Base-by-base conservation (phyloP, 23 red algal species). In the Gracilaria caudata region DNA sequence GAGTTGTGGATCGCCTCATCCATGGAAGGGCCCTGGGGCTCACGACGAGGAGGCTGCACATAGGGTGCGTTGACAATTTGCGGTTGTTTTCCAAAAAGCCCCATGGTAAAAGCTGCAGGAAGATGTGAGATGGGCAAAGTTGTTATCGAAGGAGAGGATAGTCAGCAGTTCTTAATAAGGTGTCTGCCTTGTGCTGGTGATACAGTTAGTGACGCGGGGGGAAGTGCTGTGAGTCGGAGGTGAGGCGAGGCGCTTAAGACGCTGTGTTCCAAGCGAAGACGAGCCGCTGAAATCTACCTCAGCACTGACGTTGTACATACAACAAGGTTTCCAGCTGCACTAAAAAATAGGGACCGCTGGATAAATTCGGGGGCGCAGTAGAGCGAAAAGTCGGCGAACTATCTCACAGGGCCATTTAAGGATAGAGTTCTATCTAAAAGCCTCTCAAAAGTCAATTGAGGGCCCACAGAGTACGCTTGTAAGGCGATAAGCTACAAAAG, bases 71-170 rank as follows among this genome's bases (percentile, higher is more conserved):
- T 63, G 46, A 91, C 77, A 7, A 79, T 59, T 73, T 89, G 85
- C 34, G 87, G 87, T 76, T 91, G 65, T 66, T 91, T 91, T 51
- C 87, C 87, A 61, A 91, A 91, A 39, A 82, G 64, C 37, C 78
- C 78, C 87, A 91, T 91, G 66, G 87, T 43, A n/a, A 80, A 35
- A 14, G 70, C 40, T 75, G 70, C 40, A 39, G 26, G 5, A 75
- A 1, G 40, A 26, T 0, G 38, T 24, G 3, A 17, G 16, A 14
- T 35, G 1, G 2, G 30, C 29, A 5, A 36, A 36, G 32, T 37
- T 66, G 61, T 35, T 66, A 36, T 11, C 8, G 14, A 16, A 37
- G 1, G 30, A 7, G 7, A 30, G 32, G 21, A 17, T 11, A 30
- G 19, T 29, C 9, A 53, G 23, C 21, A 17, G 23, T 60, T 60